Base-by-base conservation (phyloP, 352 stramenopile species). In the Globisporangium ultimum region DNA sequence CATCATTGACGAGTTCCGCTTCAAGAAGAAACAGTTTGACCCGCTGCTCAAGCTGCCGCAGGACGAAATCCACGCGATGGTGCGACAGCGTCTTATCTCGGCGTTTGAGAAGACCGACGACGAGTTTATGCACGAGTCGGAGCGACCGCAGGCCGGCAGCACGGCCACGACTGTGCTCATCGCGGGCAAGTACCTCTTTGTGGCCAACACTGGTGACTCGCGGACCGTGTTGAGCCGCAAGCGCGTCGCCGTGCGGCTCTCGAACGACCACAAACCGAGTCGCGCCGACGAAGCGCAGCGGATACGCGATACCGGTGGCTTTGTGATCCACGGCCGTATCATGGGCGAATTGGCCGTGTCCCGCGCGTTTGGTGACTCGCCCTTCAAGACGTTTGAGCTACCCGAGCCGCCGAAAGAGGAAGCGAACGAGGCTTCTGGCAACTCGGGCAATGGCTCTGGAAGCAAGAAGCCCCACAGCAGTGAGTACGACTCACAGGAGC, bases 261-360 rank as follows among this genome's bases (percentile, higher is more conserved):
- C 95, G 15, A 97, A 97, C 56, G 97, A 99, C 67, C 97, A 99
- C 73, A 99, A 99, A 72, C 96, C 97, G 14, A 88, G 76, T 72
- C 79, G 85, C 17, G 55, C 67, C 2, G 97, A 99, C 64, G 97
- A 99, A 71, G 92, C 95, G 6, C 91, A 97, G 61, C 84, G 97
- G 52, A 97, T 97, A 77, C 78, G 95, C 47, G 91, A 97, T n/a
- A 97, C 94, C 6, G 95, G 95, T 1, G 91, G 83, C 1, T 93
- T 94, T 76, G 84, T 94, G 22, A 93, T 94, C 48, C 82, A 94
- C 43, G 85, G 85, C 36, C 89, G 96, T 50, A 96, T 99, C 50
- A 99, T 99, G 95, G 85, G 85, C 24, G 83, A 95, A 61, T 67
- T 95, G 7, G 85, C 85, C 0, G 85, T 95, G 45, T 93, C 85